Conservation (phyloP, 202 grass and related monocot species). For the Miscanthus sacchariflorus region DNA sequence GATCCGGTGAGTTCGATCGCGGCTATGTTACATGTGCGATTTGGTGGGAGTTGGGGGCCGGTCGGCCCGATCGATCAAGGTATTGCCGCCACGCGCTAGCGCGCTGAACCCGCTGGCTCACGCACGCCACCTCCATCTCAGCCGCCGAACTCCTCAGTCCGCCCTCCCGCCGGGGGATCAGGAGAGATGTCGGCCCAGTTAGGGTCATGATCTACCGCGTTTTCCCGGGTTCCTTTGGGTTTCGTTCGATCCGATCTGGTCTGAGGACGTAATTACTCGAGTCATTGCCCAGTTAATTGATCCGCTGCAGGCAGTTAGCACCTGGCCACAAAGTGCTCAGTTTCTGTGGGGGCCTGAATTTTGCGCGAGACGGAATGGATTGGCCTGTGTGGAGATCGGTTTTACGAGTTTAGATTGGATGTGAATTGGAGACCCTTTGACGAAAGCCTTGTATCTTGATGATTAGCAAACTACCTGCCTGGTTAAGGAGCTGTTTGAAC, state of each 20-base stretch:
- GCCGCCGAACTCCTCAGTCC: background rate
- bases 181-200: background rate
- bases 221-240: no score
- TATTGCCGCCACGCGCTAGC: background rate
- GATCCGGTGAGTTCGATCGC: conserved; percentile 21
- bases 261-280: background rate
- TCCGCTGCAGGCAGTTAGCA: background rate
- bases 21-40: background rate
- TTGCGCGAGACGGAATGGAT: background rate
- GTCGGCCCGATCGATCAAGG: background rate
- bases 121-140: background rate
- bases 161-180: background rate
- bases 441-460: background rate
- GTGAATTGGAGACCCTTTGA: background rate
- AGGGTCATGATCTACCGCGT: background rate
- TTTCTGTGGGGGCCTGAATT: background rate
- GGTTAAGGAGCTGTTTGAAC: background rate
- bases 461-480: background rate
- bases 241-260: background rate
- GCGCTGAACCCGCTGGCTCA: background rate
- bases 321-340: background rate
- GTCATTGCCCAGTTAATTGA: background rate
- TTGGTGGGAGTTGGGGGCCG: background rate
- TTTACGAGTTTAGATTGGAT: background rate
- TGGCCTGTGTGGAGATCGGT: background rate